Evolutionary conservation across 805 yeast genomes (phyloP), one percentile per base, ranked within the genome.

Genomic region (Candida rishiriensis): DNA sequence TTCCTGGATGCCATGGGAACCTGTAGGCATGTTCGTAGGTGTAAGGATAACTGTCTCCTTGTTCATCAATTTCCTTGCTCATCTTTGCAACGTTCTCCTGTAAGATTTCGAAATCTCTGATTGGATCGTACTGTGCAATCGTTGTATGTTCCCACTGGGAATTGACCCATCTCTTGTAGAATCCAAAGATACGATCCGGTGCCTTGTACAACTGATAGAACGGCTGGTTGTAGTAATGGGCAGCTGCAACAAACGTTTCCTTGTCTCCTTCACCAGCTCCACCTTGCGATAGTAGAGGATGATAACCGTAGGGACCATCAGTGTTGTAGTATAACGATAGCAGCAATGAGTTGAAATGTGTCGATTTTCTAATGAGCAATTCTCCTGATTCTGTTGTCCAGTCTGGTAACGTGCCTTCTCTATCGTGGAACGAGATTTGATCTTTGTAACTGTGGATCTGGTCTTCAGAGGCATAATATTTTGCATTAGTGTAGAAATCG

Each of bases 251-350:
- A 49, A 81, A 80, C 0, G 90, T 83, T 49, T 84, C 89, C 58
- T 84, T 84, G 58, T 84, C 90, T 40, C 89, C 89, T 62, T 81
- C 87, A 12, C 90, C 90, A 3, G 73, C 74, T 36, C 73, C 71
- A 30, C 84, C 83, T 60, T 80, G 80, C 2, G 83, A 68, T 34
- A 83, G 63, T 36, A 83, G 63, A 3, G 79, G 79, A 58, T 81
- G 81, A 57, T 72, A 83, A 38, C 73, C 67, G 2, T 70, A 59
- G 17, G 83, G 83, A 0, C 88, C 88, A 58, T 73, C 76, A 38
- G 76, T 63, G 54, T 84, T 84, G 60, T 85, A 84, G 60, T 82
- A 84, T 15, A 81, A 59, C 0, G 88, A 72, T 37, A 84, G 63
- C 44, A 84, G 65, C 34, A 84, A 60, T 1, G 83, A 74, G 51